Percentiles rank a stretch among this genome's conserved stretches.
phyloP scores from a whole-genome alignment of 2,329 filamentous ascomycete species.

The Botrytis paeoniae region DNA sequence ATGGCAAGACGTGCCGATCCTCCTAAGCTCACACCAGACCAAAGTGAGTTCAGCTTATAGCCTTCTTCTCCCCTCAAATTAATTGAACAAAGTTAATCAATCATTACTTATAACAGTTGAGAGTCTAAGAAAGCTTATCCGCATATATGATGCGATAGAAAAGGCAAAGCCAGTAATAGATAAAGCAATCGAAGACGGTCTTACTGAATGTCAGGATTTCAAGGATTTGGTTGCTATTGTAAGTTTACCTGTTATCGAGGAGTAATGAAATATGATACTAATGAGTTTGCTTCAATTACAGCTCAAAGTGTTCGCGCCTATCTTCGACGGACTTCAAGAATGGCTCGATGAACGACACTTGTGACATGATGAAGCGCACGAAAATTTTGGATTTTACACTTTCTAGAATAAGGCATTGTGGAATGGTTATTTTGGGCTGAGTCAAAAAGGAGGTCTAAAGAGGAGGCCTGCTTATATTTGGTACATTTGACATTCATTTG shows the following conservation, averaged over 20 bases:
- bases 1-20: background rate
- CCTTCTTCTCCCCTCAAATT: fast-evolving
- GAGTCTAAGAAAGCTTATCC: background rate
- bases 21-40: background rate
- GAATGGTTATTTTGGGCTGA: background rate
- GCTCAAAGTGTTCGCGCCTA: background rate
- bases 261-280: background rate
- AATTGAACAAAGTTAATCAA: too few species aligned
- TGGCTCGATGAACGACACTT: background rate
- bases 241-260: background rate
- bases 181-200: background rate
- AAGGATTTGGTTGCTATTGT: background rate
- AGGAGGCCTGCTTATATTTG: background rate
- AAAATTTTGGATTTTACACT: too few species aligned
- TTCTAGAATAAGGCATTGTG: background rate
- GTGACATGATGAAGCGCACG: too few species aligned
- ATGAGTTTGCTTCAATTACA: background rate
- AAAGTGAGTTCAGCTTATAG: background rate
- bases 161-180: background rate
- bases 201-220: background rate
- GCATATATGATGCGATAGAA: background rate
- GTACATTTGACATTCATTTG: background rate
- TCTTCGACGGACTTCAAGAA: background rate
- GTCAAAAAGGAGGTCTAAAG: too few species aligned
- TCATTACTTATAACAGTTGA: background rate